A percentile compares a stretch with the other conserved stretches of the same genome.
phyloP scores from a whole-genome alignment of 345 rosid species.

The Heritiera littoralis region DNA sequence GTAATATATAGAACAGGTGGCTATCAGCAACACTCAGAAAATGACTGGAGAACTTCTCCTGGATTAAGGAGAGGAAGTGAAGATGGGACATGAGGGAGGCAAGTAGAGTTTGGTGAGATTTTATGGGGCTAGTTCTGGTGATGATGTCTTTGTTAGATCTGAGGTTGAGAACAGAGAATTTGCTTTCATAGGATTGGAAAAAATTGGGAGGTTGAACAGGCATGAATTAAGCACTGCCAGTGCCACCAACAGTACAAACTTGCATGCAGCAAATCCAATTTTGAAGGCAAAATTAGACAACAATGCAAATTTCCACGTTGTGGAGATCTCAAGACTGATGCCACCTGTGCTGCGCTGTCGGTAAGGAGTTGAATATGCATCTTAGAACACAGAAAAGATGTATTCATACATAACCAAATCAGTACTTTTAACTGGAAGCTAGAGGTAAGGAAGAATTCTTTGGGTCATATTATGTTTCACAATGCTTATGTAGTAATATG shows the following conservation, averaged over 20 bases:
- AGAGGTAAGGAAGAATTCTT: no score
- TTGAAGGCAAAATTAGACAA: constrained; percentile 24
- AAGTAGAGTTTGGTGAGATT: constrained; percentile 57
- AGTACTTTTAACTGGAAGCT: no score
- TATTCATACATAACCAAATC: no score
- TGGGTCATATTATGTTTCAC: no score
- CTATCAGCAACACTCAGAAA: constrained; percentile 40
- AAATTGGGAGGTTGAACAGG: constrained; percentile 17
- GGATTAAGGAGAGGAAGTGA: constrained; percentile 58
- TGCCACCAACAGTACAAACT: constrained; percentile 15
- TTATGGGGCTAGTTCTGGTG: constrained; percentile 30
- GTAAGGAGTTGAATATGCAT: no score
- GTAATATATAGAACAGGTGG: constrained; percentile 24
- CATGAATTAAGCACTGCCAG: constrained; percentile 25
- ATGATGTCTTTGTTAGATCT: constrained; percentile 35
- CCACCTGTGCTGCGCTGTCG: constrained; percentile 7
- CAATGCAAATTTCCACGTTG: constrained; percentile 27
- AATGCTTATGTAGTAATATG: no score
- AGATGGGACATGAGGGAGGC: constrained; percentile 55
- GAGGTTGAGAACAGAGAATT: constrained; percentile 51
- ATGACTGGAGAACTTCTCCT: constrained; percentile 55
- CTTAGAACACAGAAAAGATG: no score
- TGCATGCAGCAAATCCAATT: not conserved
- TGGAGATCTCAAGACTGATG: constrained; percentile 37
- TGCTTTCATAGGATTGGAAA: constrained; percentile 54